Evolutionary conservation across 164 flowering plant species (phyloP).

Genomic region (Chloranthus sessilifolius): DNA sequence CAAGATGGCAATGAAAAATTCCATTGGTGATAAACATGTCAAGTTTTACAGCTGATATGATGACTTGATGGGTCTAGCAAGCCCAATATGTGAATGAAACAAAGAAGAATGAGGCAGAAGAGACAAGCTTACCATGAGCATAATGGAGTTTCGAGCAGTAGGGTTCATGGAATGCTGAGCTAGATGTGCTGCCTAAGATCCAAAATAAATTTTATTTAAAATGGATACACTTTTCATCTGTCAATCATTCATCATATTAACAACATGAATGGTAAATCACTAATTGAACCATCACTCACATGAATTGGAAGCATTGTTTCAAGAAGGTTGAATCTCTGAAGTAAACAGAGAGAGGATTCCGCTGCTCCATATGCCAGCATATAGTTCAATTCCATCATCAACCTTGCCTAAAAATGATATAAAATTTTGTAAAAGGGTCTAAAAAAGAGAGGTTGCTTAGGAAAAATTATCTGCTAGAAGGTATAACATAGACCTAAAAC

Average conservation of each 20-base stretch:
- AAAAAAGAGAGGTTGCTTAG: no score
- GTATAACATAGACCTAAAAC: neutral
- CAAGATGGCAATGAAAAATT: neutral
- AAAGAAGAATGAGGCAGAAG: neutral
- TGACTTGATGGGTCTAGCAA: no score
- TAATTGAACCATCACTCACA: slow-evolving; percentile 37
- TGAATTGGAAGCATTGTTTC: slow-evolving; percentile 69
- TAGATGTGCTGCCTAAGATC: slow-evolving; percentile 75
- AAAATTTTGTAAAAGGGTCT: neutral
- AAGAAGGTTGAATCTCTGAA: slow-evolving; percentile 60
- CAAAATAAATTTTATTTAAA: slow-evolving; percentile 6
- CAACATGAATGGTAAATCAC: neutral
- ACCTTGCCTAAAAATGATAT: slow-evolving; percentile 43
- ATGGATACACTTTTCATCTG: slow-evolving; percentile 1
- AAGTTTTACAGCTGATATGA: neutral
- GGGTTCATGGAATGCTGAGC: slow-evolving; percentile 28
- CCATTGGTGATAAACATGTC: neutral
- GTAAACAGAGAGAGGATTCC: slow-evolving; percentile 59
- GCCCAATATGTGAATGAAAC: neutral
- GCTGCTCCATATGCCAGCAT: slow-evolving; percentile 97
- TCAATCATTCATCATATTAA: neutral
- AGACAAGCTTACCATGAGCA: slow-evolving; percentile 70
- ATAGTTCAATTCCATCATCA: slow-evolving; percentile 81
- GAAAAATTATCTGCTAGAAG: no score
- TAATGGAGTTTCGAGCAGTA: slow-evolving; percentile 31